phyloP scores from a whole-genome alignment of 2,329 filamentous ascomycete species.

The Diaporthe citriasiana region DNA sequence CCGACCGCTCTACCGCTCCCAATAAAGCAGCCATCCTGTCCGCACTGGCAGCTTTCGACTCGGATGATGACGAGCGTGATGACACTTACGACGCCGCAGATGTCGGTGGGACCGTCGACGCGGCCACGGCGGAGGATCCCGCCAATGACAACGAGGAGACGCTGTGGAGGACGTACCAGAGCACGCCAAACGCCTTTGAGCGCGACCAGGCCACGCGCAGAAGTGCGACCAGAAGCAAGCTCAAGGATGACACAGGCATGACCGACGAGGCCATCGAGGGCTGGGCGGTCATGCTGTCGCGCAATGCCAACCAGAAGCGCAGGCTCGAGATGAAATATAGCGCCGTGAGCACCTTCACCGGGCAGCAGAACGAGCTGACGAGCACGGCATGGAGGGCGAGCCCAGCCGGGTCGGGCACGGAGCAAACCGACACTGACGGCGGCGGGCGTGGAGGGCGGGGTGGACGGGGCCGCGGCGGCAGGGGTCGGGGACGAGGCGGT shows the following conservation, averaged over 20 bases:
- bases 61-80: constrained; percentile 95
- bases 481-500: constrained; percentile 60
- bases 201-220: constrained; percentile 80
- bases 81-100: constrained; percentile 96
- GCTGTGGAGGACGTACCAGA: constrained; percentile 80
- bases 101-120: constrained; percentile 89
- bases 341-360: constrained; percentile 65
- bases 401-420: constrained; percentile 67
- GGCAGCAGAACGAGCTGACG: constrained; percentile 74
- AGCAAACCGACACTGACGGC: constrained; percentile 67
- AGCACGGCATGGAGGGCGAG: constrained; percentile 75
- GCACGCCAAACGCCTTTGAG: constrained; percentile 75
- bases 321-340: constrained; percentile 79
- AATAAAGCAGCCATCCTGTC: constrained; percentile 90
- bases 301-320: constrained; percentile 78
- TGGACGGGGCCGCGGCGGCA: constrained; percentile 60
- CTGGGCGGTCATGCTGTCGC: constrained; percentile 87
- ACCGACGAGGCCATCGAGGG: constrained; percentile 95
- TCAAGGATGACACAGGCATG: constrained; percentile 86
- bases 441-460: constrained; percentile 61
- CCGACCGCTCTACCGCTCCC: constrained; percentile 73
- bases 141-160: constrained; percentile 74
- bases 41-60: constrained; percentile 89
- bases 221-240: constrained; percentile 69
- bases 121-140: constrained; percentile 56